These are phyloP conservation scores for Tricladium varicosporioides DNA, from an alignment of 2,329 filamentous ascomycete genomes.

Conservation along the genomic window DNA sequence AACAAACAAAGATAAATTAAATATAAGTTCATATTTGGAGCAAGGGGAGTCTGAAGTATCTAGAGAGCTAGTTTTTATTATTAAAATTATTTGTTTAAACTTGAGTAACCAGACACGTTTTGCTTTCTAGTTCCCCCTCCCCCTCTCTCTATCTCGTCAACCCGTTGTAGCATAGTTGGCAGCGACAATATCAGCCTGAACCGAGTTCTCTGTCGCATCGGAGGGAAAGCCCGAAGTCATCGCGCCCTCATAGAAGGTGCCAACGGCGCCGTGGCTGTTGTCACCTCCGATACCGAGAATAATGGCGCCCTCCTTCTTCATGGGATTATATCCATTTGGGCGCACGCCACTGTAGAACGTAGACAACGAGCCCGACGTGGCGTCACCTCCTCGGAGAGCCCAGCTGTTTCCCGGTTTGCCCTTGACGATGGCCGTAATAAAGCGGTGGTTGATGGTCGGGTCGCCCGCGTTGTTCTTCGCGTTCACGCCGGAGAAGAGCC, in stretches of 20 bases:
- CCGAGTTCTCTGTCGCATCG: slow-evolving; percentile 53
- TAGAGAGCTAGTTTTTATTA: too few species aligned
- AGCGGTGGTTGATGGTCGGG: slow-evolving; percentile 52
- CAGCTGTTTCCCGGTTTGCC: slow-evolving; percentile 50
- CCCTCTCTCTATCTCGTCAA: too few species aligned
- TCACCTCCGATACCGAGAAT: slow-evolving; percentile 65
- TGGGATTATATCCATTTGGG: slow-evolving; percentile 35
- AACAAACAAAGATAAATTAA: too few species aligned
- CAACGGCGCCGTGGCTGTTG: slow-evolving; percentile 50
- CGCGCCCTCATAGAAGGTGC: slow-evolving; percentile 62
- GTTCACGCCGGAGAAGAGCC: slow-evolving; percentile 56
- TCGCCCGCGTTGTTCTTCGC: slow-evolving; percentile 47
- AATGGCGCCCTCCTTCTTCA: slow-evolving; percentile 62
- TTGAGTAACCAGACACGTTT: too few species aligned
- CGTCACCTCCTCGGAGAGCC: slow-evolving; percentile 58
- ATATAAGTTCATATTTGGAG: too few species aligned
- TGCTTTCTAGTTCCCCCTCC: too few species aligned
- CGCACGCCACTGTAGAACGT: slow-evolving; percentile 50
- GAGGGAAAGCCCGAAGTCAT: slow-evolving; percentile 60
- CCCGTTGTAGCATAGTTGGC: too few species aligned
- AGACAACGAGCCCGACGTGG: slow-evolving; percentile 50
- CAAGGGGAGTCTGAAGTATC: too few species aligned
- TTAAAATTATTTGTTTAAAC: too few species aligned
- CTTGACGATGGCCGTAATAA: slow-evolving; percentile 57
- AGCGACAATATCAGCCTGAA: too few species aligned